Percentiles rank a stretch among this genome's conserved stretches.
Evolutionary conservation across 306 rosid genomes (phyloP).

Genomic region (Ochetophila trinervis): DNA sequence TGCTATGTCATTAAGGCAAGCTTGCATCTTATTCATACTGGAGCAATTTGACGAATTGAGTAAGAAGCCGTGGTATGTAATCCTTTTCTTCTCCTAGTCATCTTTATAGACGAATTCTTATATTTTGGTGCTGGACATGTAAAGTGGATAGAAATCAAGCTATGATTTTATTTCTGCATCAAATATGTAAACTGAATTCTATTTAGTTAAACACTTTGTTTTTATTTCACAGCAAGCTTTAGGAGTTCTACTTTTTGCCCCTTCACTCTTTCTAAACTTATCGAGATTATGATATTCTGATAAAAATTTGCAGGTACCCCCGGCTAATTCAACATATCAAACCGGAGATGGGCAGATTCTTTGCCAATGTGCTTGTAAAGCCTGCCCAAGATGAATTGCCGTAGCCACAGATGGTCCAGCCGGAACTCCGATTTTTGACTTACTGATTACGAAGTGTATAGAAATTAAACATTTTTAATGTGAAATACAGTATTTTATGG

Average conservation of each 20-base stretch:
- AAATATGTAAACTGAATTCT: too few species aligned
- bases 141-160: not conserved
- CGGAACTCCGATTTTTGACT: not conserved
- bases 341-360: constrained; percentile 36
- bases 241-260: not conserved
- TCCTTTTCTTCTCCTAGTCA: not conserved
- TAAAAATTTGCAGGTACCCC: constrained; percentile 39
- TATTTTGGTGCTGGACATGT: not conserved
- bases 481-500: too few species aligned
- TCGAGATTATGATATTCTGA: not conserved
- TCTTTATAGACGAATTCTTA: not conserved
- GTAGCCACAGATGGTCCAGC: constrained; percentile 1
- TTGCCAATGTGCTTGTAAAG: constrained; percentile 34
- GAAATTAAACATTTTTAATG: not conserved
- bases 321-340: constrained; percentile 27
- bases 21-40: constrained; percentile 60
- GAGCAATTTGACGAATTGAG: constrained; percentile 43
- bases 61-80: constrained; percentile 52
- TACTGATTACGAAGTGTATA: constrained; percentile 25
- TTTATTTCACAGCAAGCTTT: too few species aligned
- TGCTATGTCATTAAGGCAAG: constrained; percentile 50
- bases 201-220: too few species aligned
- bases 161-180: not conserved
- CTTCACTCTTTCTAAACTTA: too few species aligned
- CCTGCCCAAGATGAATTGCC: constrained; percentile 11